Evolutionary conservation across 345 rosid genomes (phyloP).

Genomic region (Arabidopsis arenosa): DNA sequence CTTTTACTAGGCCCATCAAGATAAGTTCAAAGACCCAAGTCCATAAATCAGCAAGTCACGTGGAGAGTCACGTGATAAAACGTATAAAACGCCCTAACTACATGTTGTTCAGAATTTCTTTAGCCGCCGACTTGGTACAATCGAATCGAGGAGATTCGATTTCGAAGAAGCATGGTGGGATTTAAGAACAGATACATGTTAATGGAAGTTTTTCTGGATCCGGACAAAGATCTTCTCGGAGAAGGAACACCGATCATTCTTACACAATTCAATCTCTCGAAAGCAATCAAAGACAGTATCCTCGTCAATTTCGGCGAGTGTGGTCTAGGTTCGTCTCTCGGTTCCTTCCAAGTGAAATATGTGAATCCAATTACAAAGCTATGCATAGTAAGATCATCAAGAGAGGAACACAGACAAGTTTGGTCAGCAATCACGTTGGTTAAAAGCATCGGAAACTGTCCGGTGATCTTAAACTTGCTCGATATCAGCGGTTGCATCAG

Average conservation of each 20-base stretch:
- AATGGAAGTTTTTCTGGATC: slow-evolving; percentile 75
- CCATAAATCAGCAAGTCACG: not conserved
- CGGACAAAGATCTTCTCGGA: slow-evolving; percentile 54
- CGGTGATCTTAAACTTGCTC: slow-evolving; percentile 68
- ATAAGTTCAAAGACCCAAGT: not conserved
- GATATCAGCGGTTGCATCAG: slow-evolving; percentile 70
- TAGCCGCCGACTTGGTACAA: slow-evolving; percentile 29
- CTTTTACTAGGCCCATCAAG: slow-evolving; percentile 2
- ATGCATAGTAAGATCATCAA: slow-evolving; percentile 68
- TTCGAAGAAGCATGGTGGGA: slow-evolving; percentile 58
- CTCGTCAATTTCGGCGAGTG: slow-evolving; percentile 79
- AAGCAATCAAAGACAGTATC: slow-evolving; percentile 71
- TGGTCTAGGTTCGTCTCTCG: slow-evolving; percentile 70
- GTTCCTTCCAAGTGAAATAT: slow-evolving; percentile 76
- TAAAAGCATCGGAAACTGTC: slow-evolving; percentile 65
- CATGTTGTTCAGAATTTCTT: not conserved
- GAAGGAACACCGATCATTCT: slow-evolving; percentile 66
- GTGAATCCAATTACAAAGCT: slow-evolving; percentile 77
- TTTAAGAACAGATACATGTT: slow-evolving; percentile 82
- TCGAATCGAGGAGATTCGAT: not conserved
- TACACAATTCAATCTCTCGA: slow-evolving; percentile 64
- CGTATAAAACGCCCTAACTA: not conserved
- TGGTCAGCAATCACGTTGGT: slow-evolving; percentile 83
- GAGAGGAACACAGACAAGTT: slow-evolving; percentile 73
- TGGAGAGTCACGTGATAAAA: slow-evolving; percentile 2